Evolutionary conservation across 78 protist species (phyloP), one percentile per base, ranked within the genome.

Genomic region (Dictyostelium intermedium): DNA sequence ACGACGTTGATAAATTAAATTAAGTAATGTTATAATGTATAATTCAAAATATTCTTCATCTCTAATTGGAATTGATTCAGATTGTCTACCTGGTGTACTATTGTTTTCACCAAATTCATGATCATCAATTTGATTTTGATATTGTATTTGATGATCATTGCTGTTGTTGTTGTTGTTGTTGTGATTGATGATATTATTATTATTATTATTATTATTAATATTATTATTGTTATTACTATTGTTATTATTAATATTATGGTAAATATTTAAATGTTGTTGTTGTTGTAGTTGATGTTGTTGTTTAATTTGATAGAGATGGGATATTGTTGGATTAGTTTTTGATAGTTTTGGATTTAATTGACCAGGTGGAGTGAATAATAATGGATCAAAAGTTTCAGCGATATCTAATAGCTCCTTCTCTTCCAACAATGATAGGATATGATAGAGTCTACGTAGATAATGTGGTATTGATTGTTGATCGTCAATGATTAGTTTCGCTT

Each of bases 1-100:
- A 72, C 43, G 37, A 34, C 79, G 79, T 30, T 34, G 23, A 72
- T 91, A n/a, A 73, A 85, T 70, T 23, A 91, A 50, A 23, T 18
- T 45, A 18, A 91, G 10, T n/a, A 91, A 41, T 2, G 83, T 37
- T 10, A 73, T 82, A 2, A 91, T 41, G 35, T 85, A 91, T 2
- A 91, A 47, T 53, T 91, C 95, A 78, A 91, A 91, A 53, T 91
- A 91, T 84, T 91, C 95, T 79, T 91, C 95, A 50, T 77, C 73
- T 47, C 79, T 60, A 41, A 85, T 25, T n/a, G 81, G 87, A 18
- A 89, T 80, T 9, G 43, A 47, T 81, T 89, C 94, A 5, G 83
- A 69, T 47, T 83, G 76, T 27, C 94, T 20, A 20, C 87, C 85
- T 30, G 94, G 94, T 60, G 27, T 25, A 25, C 50, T 66, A 66